Conservation (phyloP, 2,329 filamentous ascomycete genomes). For the Sphaerulina musiva region DNA sequence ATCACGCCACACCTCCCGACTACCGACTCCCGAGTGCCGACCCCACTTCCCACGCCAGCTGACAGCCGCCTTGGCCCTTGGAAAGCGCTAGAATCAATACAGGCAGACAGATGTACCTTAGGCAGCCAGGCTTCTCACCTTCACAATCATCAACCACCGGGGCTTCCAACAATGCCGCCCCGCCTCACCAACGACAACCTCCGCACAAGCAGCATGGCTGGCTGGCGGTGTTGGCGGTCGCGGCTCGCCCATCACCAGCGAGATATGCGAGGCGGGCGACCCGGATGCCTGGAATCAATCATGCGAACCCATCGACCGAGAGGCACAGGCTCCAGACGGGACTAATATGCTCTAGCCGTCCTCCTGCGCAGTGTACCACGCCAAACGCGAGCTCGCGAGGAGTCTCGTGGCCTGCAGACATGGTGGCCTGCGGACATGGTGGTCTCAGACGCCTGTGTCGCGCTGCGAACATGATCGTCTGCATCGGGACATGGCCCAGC, state of each 20-base stretch:
- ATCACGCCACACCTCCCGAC: too few relatives aligned
- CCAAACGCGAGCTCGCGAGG: not conserved
- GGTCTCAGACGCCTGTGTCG: not conserved
- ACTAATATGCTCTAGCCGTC: not conserved
- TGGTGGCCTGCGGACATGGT: not conserved
- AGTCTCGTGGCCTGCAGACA: not conserved
- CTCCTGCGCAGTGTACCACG: not conserved
- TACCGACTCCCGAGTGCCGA: too few relatives aligned
- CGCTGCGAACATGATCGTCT: not conserved
- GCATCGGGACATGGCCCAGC: too few relatives aligned
- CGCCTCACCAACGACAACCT: not conserved
- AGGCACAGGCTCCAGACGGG: not conserved
- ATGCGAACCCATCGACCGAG: not conserved
- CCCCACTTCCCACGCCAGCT: too few relatives aligned
- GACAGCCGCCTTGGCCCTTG: too few relatives aligned
- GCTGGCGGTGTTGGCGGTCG: too few relatives aligned
- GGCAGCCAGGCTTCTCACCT: too few relatives aligned
- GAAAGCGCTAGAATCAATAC: too few relatives aligned
- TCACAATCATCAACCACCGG: too few relatives aligned
- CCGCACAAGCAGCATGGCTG: not conserved
- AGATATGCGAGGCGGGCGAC: not conserved
- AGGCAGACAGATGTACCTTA: too few relatives aligned
- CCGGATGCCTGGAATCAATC: not conserved
- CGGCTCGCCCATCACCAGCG: not conserved
- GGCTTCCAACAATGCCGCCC: too few relatives aligned